These are phyloP conservation scores for Trematosphaeria pertusa DNA, from an alignment of 2,329 filamentous ascomycete genomes.

Conservation along the genomic window DNA sequence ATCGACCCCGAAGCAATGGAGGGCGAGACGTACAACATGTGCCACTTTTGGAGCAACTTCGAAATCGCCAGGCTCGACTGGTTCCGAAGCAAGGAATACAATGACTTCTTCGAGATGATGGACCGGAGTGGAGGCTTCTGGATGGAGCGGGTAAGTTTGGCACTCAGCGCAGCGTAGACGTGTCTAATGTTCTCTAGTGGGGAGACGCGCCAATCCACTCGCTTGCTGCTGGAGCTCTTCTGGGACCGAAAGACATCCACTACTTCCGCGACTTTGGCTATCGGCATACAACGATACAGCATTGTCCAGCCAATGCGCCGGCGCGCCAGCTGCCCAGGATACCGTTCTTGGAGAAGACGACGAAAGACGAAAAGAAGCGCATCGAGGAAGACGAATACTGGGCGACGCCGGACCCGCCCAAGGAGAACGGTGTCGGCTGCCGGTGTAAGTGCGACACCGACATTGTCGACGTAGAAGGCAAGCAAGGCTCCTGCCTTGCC, in stretches of 20 bases:
- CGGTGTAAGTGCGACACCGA: conserved; percentile 97
- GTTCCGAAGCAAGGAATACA: conserved; percentile 96
- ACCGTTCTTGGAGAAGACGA: conserved; percentile 83
- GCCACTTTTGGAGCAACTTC: conserved; percentile 99
- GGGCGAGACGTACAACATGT: conserved; percentile 99
- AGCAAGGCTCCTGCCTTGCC: conserved; percentile 90
- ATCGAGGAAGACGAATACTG: conserved; percentile 96
- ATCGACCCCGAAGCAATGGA: conserved; percentile 95
- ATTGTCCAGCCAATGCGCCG: conserved; percentile 95
- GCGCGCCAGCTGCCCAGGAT: conserved; percentile 81
- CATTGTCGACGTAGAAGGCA: conserved; percentile 96
- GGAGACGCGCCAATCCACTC: conserved; percentile 98
- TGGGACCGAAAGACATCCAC: conserved; percentile 84
- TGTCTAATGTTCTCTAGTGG: conserved; percentile 70
- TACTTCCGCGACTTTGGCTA: conserved; percentile 99
- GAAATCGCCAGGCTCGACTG: conserved; percentile 94
- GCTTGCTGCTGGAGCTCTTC: conserved; percentile 86
- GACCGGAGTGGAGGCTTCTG: conserved; percentile 97
- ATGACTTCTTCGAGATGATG: conserved; percentile 99
- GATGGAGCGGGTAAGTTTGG: conserved; percentile 85
- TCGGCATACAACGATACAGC: conserved; percentile 97
- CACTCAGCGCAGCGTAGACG: conserved; percentile 1
- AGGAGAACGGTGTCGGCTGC: conserved; percentile 96
- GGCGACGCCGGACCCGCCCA: conserved; percentile 83
- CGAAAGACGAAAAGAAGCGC: conserved; percentile 79